phyloP scores from a whole-genome alignment of 768 basidiomycete genomes.

The Chiua virens region DNA sequence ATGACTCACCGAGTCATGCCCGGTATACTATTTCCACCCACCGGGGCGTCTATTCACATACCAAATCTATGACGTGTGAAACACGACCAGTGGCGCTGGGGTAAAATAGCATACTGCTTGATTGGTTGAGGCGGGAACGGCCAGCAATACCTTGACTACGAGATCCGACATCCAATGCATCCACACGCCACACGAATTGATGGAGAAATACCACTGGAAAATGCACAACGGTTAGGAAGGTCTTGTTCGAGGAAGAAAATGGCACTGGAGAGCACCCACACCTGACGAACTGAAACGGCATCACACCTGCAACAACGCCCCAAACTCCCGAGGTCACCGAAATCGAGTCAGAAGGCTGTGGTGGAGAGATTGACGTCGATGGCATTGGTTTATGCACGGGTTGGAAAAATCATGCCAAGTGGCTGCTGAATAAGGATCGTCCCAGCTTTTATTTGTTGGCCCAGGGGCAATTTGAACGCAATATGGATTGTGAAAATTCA shows the following conservation, averaged over 20 bases:
- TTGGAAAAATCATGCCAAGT: too few species aligned
- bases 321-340: too few species aligned
- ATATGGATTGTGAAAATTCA: too few species aligned
- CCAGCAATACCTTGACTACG: constrained; percentile 20
- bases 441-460: too few species aligned
- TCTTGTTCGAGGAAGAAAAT: background rate
- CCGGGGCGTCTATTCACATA: constrained; percentile 2
- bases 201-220: background rate
- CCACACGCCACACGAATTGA: background rate
- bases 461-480: too few species aligned
- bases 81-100: constrained; percentile 12
- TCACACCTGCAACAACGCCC: too few species aligned
- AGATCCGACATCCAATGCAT: constrained; percentile 1
- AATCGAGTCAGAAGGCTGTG: constrained; percentile 1
- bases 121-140: background rate
- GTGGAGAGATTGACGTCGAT: background rate
- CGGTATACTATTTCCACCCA: background rate
- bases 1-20: background rate
- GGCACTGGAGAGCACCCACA: background rate
- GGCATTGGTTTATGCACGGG: too few species aligned
- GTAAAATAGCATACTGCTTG: background rate
- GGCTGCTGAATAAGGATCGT: too few species aligned
- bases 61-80: background rate
- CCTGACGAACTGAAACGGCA: too few species aligned
- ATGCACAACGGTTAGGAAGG: background rate